Evolutionary conservation across 1,284 basidiomycete species (phyloP), one percentile per base, ranked within the genome.

Genomic region (Austroboletus niveus): DNA sequence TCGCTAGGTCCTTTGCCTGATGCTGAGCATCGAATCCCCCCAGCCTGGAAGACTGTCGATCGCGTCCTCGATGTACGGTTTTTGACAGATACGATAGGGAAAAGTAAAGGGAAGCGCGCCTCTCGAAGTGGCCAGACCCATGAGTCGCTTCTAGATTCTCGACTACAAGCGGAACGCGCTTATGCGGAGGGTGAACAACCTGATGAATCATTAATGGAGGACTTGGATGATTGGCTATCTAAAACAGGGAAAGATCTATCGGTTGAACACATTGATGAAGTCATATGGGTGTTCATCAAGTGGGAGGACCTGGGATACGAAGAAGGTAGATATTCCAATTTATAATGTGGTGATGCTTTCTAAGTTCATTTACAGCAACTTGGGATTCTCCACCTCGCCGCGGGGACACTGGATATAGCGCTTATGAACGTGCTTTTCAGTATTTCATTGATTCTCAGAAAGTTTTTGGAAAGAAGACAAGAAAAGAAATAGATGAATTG

Each of bases 251-350:
- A 70, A 30, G 62, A 65, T 20, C 69, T 93, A n/a, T 68, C 65
- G 7, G 66, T 72, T 43, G 69, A 78, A 2, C 76, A 89, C 58
- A 78, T 83, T 17, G 72, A 81, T 27, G 69, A 78, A 40, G 80
- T 93, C 34, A 75, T 85, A n/a, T 91, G 87, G 84, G 79, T 78
- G 8, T 89, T 91, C 64, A 78, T 92, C 59, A 98, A 97, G 69
- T 98, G 94, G 92, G 77, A 86, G 35, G 93, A 95, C 59, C 75
- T 96, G 41, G 85, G 87, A 29, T 97, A 98, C 58, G 91, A 94
- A 32, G 85, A 94, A 73, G 84, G 92, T 92, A 51, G 54, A 78
- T 61, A 43, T 53, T n/a, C 14, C 40, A 36, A 30, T 47, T 27
- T 46, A 42, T 31, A 32, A 31, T 35, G n/a, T 10, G 4, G 10